phyloP scores from a whole-genome alignment of 1,284 basidiomycete species.

The Cryptococcus floricola region DNA sequence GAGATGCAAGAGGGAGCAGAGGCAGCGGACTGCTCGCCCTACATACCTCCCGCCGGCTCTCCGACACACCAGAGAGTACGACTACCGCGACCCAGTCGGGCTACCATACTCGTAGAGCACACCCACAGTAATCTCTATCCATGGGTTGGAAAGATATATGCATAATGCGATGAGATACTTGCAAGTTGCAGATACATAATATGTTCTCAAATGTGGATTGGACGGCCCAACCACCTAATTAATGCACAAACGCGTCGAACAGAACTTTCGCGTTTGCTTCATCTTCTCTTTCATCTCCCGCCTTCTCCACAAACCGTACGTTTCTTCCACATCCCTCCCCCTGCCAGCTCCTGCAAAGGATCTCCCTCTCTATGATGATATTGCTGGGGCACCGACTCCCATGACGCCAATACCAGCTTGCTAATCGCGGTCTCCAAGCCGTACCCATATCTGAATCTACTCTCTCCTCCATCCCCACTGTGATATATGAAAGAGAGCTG shows the following conservation, averaged over 20 bases:
- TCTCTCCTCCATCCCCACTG: not conserved
- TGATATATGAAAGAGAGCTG: not conserved
- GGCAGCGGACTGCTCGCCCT: too few species aligned
- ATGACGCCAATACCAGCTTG: slow-evolving; percentile 22
- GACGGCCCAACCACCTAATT: too few species aligned
- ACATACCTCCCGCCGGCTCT: too few species aligned
- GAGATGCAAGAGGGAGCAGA: too few species aligned
- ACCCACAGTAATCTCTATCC: too few species aligned
- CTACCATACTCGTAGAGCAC: too few species aligned
- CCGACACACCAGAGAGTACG: too few species aligned
- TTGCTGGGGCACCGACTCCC: slow-evolving; percentile 17
- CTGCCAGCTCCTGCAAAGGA: not conserved
- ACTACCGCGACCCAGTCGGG: too few species aligned
- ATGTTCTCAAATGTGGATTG: too few species aligned
- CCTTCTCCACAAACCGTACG: not conserved
- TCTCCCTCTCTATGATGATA: slow-evolving; percentile 10
- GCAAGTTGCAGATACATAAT: too few species aligned
- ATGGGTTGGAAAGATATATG: too few species aligned
- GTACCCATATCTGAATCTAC: slow-evolving; percentile 8
- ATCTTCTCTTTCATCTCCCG: not conserved
- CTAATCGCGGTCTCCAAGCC: slow-evolving; percentile 12
- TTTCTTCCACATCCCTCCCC: not conserved
- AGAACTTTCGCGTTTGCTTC: not conserved
- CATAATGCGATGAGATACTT: too few species aligned
- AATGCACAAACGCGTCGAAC: not conserved